phyloP scores from a whole-genome alignment of 768 basidiomycete genomes.

The Cystofilobasidium bisporidii region DNA sequence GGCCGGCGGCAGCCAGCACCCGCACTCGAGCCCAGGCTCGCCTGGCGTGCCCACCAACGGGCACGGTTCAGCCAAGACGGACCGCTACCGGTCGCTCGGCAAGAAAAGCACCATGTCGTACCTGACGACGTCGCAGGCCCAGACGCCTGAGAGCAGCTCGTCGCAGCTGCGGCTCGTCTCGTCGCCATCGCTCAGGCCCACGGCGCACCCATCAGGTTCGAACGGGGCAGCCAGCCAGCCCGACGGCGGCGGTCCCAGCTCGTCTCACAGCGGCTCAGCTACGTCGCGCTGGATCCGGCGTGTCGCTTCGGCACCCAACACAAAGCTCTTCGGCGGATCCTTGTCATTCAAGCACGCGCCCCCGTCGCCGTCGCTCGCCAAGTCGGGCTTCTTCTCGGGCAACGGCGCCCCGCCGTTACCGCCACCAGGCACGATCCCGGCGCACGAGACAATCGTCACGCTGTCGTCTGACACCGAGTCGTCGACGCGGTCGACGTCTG shows the following conservation, averaged over 20 bases:
- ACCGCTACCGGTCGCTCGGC: conserved; percentile 32
- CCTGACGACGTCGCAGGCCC: conserved; percentile 3
- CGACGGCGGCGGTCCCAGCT: too few species aligned
- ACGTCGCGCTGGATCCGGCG: conserved; percentile 85
- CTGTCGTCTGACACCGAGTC: conserved; percentile 5
- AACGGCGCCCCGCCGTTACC: neutral
- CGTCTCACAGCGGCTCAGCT: conserved; percentile 31
- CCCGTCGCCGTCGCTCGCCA: conserved; percentile 52
- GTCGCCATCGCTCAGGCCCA: conserved; percentile 32
- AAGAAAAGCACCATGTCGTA: conserved; percentile 17
- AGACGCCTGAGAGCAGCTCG: conserved; percentile 30
- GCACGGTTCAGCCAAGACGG: conserved; percentile 19
- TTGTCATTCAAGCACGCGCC: conserved; percentile 32
- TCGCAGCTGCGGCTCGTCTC: conserved; percentile 29
- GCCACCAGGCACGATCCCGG: neutral
- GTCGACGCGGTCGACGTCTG: neutral
- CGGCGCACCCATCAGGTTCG: too few species aligned
- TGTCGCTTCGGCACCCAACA: conserved; percentile 92
- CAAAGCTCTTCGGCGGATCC: conserved; percentile 61
- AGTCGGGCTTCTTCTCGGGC: conserved; percentile 38
- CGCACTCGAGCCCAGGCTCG: neutral
- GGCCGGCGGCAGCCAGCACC: neutral
- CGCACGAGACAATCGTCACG: neutral
- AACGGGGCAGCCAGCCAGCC: too few species aligned
- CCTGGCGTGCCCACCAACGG: neutral